phyloP scores from a whole-genome alignment of 2,329 filamentous ascomycete genomes.

The Cercospora janseana region DNA sequence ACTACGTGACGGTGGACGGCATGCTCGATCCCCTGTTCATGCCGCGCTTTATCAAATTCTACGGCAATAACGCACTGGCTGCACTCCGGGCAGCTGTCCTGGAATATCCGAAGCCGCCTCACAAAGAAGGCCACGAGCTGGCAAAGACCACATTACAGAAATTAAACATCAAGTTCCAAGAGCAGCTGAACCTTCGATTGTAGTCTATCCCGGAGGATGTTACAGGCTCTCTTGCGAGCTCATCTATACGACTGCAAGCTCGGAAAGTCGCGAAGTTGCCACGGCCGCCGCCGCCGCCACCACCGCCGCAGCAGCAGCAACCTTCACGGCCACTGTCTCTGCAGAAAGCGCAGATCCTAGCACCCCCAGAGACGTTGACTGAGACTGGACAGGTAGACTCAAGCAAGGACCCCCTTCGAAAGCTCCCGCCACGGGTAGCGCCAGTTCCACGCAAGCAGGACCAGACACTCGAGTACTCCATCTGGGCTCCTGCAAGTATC shows the following conservation, averaged over 20 bases:
- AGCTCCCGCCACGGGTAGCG: too few species aligned
- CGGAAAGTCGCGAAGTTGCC: background rate
- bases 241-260: background rate
- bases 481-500: background rate
- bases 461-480: slow-evolving; percentile 3
- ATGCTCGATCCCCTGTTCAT: slow-evolving; percentile 61
- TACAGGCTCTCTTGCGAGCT: slow-evolving; percentile 1
- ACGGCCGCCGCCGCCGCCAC: background rate
- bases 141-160: slow-evolving; percentile 9
- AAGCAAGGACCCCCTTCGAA: too few species aligned
- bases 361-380: too few species aligned
- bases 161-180: slow-evolving; percentile 6
- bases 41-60: slow-evolving; percentile 74
- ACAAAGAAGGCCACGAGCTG: slow-evolving; percentile 15
- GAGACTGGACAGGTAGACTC: too few species aligned
- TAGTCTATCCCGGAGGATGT: background rate
- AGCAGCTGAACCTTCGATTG: slow-evolving; percentile 8
- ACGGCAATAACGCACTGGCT: slow-evolving; percentile 17
- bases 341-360: too few species aligned
- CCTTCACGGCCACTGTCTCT: too few species aligned
- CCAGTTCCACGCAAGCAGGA: too few species aligned
- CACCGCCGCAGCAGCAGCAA: too few species aligned
- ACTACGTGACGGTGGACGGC: slow-evolving; percentile 51
- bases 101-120: slow-evolving; percentile 13
- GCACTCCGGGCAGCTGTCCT: slow-evolving; percentile 11